Conservation (phyloP, 1,284 basidiomycete species). For the Moesziomyces sp. region DNA sequence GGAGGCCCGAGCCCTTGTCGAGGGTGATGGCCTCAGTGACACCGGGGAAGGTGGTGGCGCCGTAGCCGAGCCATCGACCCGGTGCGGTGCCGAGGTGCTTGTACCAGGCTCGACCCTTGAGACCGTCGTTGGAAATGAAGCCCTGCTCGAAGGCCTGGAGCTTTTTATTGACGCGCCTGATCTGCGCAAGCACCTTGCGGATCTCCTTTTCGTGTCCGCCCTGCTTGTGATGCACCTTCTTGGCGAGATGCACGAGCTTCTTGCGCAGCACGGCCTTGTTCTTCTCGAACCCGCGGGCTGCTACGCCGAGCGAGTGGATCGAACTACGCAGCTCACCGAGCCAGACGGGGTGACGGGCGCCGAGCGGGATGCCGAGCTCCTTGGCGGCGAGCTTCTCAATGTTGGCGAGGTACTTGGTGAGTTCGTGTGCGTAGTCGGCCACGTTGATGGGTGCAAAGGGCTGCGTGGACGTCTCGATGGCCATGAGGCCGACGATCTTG, state of each 20-base stretch:
- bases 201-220: conserved; percentile 16
- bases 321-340: conserved; percentile 19
- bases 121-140: conserved; percentile 80
- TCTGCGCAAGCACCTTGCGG: conserved; percentile 74
- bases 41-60: conserved; percentile 84
- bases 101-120: conserved; percentile 79
- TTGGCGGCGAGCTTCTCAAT: conserved; percentile 33
- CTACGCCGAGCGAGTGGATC: conserved; percentile 24
- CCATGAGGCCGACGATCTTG: conserved; percentile 70
- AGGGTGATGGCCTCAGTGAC: conserved; percentile 74
- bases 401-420: conserved; percentile 48
- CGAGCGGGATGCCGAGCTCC: conserved; percentile 15
- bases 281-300: conserved; percentile 26
- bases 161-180: conserved; percentile 78
- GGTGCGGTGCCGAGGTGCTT: conserved; percentile 87
- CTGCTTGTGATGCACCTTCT: conserved; percentile 1
- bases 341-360: conserved; percentile 13
- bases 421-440: conserved; percentile 69
- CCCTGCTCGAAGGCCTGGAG: conserved; percentile 82
- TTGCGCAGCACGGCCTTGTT: conserved; percentile 14
- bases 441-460: conserved; percentile 78
- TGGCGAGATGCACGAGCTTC: conserved; percentile 25
- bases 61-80: conserved; percentile 87
- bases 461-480: conserved; percentile 75
- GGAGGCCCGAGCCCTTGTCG: conserved; percentile 54